Conservation (phyloP, 352 stramenopile genomes). For the Pythium dissotocum region DNA sequence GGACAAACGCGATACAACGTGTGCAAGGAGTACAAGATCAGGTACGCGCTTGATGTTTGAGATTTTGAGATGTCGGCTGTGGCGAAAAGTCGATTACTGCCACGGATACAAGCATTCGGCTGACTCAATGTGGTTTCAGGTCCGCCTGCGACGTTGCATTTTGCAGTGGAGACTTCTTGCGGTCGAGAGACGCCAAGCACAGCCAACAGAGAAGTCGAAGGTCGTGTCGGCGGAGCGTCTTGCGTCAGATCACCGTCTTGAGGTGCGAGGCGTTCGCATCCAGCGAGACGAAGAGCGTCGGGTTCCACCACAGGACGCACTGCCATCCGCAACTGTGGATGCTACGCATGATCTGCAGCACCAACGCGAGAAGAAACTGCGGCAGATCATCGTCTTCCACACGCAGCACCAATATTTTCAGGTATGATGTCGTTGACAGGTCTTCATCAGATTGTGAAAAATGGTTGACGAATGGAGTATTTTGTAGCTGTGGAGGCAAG, state of each 20-base stretch:
- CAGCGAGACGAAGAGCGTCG: neutral
- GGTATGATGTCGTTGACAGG: neutral
- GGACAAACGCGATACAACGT: neutral
- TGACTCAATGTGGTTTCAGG: conserved; percentile 3
- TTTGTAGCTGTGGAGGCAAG: conserved; percentile 15
- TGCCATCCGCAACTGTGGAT: neutral
- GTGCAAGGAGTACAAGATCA: neutral
- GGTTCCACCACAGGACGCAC: neutral
- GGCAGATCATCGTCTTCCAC: conserved; percentile 19
- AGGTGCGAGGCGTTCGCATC: conserved; percentile 17
- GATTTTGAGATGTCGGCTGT: neutral
- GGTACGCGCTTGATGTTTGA: neutral
- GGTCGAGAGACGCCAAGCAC: neutral
- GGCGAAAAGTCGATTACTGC: neutral
- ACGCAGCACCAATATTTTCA: conserved; percentile 29
- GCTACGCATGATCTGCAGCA: neutral
- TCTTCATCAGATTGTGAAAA: too few relatives aligned
- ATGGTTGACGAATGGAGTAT: neutral
- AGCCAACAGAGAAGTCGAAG: neutral
- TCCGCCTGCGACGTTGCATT: neutral
- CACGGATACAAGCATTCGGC: neutral
- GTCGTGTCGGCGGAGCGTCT: neutral
- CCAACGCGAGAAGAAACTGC: conserved; percentile 3
- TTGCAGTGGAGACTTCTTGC: neutral
- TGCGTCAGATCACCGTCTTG: conserved; percentile 3